These are phyloP conservation scores for Parastagonospora nodorum DNA, from an alignment of 2,329 filamentous ascomycete genomes.

Conservation along the genomic window DNA sequence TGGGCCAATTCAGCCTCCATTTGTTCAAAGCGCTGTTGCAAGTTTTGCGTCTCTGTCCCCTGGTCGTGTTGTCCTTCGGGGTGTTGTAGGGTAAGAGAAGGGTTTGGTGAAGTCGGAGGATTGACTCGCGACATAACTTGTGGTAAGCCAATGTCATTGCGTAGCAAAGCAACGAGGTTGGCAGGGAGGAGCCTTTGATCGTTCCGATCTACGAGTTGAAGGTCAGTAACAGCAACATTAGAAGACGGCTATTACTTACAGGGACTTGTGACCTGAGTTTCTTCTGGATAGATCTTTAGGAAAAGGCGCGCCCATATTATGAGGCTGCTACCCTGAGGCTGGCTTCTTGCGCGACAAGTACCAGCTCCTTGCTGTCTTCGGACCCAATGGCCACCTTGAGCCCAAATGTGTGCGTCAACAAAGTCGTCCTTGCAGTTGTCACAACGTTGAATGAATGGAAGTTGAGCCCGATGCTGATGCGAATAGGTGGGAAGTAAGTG, in stretches of 20 bases:
- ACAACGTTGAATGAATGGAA: constrained; percentile 3
- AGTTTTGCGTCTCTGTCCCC: background rate
- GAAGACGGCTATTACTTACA: background rate
- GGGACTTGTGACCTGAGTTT: constrained; percentile 4
- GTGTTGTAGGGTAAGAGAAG: background rate
- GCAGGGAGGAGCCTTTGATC: background rate
- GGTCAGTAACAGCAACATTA: background rate
- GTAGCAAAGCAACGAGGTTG: background rate
- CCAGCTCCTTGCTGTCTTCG: background rate
- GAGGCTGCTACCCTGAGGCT: constrained; percentile 1
- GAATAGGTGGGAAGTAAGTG: constrained; percentile 7
- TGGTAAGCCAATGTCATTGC: background rate
- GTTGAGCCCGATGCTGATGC: background rate
- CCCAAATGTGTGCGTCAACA: constrained; percentile 1
- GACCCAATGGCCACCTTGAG: background rate
- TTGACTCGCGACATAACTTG: background rate
- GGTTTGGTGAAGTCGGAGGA: no score
- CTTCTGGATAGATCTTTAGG: constrained; percentile 3
- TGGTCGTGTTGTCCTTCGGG: background rate
- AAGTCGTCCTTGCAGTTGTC: constrained; percentile 6
- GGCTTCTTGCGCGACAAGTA: constrained; percentile 1
- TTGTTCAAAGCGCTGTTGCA: background rate
- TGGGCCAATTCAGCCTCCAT: background rate
- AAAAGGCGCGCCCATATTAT: constrained; percentile 6
- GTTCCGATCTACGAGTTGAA: background rate